Base-by-base conservation (phyloP, 116 monocot species). In the Iris pallida region DNA sequence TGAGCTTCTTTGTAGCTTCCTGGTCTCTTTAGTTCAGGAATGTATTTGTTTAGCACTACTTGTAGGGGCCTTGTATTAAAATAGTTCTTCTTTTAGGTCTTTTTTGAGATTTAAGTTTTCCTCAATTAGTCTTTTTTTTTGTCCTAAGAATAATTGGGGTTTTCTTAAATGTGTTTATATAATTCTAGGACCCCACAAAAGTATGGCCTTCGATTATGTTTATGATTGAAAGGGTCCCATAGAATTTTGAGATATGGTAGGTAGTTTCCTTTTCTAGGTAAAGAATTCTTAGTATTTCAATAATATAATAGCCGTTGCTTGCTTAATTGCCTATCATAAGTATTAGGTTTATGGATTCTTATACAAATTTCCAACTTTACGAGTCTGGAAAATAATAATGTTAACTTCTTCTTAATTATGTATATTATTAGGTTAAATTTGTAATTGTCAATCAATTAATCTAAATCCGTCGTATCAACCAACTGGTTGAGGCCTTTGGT, bases 81-180 rank as follows among this genome's bases (percentile, higher is more conserved):
- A 30, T 30, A 30, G 2, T 30, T 30, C 30, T 30, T 30, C 30
- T 30, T 30, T 30, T 30, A 30, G 30, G 30, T n/a, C n/a, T n/a
- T n/a, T n/a, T n/a, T n/a, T n/a, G n/a, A n/a, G n/a, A n/a, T n/a
- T 30, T 30, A 30, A 58, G 58, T 10, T 58, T 61, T 10, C 13
- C 43, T 41, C 40, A 61, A 42, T 42, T 61, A 30, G 30, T 30
- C 30, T 30, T 30, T 30, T 30, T 30, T 30, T 61, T 42, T 61
- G 8, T 41, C 61, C 61, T 61, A 41, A 61, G 42, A 61, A 9
- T 9, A 9, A 51, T 61, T 41, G 43, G 42, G 42, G 30, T 41
- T 42, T 40, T 20, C 61, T 61, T 61, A 12, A 41, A 61, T 61
- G 42, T 61, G 41, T 15, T 42, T 61, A 42, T 61, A 41, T 41